A percentile compares a stretch with the other conserved stretches of the same genome.
These are phyloP conservation scores for Syzygium grande DNA, from an alignment of 345 rosid species.

Conservation along the genomic window DNA sequence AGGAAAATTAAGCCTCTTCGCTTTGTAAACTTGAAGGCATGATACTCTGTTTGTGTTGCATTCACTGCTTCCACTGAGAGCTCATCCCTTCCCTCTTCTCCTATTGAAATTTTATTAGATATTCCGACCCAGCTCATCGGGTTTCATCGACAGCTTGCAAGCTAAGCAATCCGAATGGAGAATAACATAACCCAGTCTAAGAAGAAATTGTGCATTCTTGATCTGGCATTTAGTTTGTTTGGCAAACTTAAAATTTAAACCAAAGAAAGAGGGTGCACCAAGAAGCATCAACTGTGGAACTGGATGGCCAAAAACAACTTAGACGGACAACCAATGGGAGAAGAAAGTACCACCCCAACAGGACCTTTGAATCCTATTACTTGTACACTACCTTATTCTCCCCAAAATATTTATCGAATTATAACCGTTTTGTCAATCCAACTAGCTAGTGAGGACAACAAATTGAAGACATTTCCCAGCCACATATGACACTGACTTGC, in stretches of 20 bases:
- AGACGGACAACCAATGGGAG: fast-evolving
- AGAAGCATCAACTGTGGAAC: background rate
- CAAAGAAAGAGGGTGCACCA: background rate
- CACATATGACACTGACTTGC: background rate
- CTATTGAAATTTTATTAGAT: background rate
- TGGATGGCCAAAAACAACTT: background rate
- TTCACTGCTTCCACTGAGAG: background rate
- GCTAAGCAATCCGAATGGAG: background rate
- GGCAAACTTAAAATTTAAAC: background rate
- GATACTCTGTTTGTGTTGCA: background rate
- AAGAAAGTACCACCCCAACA: background rate
- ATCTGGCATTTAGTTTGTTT: background rate
- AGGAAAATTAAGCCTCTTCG: background rate
- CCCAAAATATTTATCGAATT: background rate
- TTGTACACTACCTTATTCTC: background rate
- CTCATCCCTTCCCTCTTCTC: background rate
- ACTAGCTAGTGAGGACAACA: background rate
- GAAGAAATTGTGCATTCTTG: background rate
- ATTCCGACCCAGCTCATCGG: background rate
- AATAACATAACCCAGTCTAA: background rate
- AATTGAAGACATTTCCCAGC: background rate
- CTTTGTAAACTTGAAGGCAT: background rate
- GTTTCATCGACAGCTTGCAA: background rate
- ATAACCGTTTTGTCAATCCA: background rate
- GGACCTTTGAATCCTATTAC: background rate